These are phyloP conservation scores for Daldinia bambusicola DNA, from an alignment of 495 filamentous ascomycete species.

Conservation along the genomic window DNA sequence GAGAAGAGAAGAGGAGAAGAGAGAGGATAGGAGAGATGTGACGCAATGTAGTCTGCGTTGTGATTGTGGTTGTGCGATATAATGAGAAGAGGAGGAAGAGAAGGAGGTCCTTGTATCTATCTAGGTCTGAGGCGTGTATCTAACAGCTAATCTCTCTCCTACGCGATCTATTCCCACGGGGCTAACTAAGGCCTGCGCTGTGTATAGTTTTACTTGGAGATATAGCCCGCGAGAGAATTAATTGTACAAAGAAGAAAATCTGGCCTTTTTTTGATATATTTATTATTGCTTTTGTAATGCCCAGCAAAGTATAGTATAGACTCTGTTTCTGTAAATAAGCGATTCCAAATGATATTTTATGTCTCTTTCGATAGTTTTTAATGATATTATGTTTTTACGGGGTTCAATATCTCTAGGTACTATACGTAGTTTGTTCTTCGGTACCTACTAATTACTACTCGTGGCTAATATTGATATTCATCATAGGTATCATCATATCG, in stretches of 20 bases:
- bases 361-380: too few relatives aligned
- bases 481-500: background rate
- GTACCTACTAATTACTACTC: too few relatives aligned
- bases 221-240: constrained; percentile 17
- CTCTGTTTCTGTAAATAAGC: background rate
- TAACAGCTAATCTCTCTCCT: constrained; percentile 20
- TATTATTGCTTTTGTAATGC: background rate
- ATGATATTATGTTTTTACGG: too few relatives aligned
- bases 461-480: background rate
- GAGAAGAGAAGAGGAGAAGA: background rate
- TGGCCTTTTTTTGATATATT: background rate
- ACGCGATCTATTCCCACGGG: constrained; percentile 13
- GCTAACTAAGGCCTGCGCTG: constrained; percentile 13
- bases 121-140: constrained; percentile 31
- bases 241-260: constrained; percentile 38
- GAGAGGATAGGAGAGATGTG: background rate
- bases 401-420: too few relatives aligned
- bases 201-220: constrained; percentile 22
- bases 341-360: too few relatives aligned
- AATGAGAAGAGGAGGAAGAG: constrained; percentile 7
- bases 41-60: background rate
- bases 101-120: constrained; percentile 29
- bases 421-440: too few relatives aligned
- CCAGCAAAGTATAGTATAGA: background rate
- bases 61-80: constrained; percentile 15